Conservation (phyloP, 1,139 yeast species). For the Suhomyces choctaworum region DNA sequence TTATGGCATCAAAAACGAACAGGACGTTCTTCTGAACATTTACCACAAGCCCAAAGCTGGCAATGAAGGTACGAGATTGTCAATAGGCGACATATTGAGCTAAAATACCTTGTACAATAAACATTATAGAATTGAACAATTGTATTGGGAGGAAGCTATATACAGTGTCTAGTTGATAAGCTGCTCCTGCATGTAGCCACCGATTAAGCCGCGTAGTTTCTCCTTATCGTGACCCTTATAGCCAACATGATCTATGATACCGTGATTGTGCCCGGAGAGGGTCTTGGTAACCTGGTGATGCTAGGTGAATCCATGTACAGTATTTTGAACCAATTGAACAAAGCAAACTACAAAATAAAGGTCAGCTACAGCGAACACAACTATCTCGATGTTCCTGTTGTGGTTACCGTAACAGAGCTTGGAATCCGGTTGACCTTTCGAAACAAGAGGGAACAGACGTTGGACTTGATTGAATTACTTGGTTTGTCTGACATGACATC, state of each 20-base stretch:
- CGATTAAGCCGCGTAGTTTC: no score
- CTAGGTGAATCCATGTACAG: constrained; percentile 31
- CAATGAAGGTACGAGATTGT: constrained; percentile 21
- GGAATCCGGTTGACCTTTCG: constrained; percentile 46
- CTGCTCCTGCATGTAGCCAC: no score
- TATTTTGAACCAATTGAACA: constrained; percentile 25
- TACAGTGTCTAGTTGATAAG: no score
- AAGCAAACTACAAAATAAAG: constrained; percentile 24
- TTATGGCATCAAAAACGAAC: constrained; percentile 33
- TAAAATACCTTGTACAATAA: constrained; percentile 4
- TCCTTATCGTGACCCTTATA: background rate
- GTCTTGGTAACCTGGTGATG: constrained; percentile 31
- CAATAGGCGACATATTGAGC: constrained; percentile 28
- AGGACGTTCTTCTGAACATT: constrained; percentile 27
- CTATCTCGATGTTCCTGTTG: constrained; percentile 33
- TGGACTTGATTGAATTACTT: constrained; percentile 49
- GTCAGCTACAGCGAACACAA: constrained; percentile 17
- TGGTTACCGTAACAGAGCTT: constrained; percentile 29
- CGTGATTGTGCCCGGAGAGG: constrained; percentile 35
- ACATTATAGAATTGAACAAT: no score
- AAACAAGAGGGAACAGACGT: constrained; percentile 36
- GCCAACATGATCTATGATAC: constrained; percentile 24
- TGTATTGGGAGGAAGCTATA: no score
- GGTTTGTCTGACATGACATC: constrained; percentile 19
- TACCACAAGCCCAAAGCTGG: constrained; percentile 13